Evolutionary conservation across 2,329 filamentous ascomycete genomes (phyloP).

Genomic region (Sphaerulina populicola): DNA sequence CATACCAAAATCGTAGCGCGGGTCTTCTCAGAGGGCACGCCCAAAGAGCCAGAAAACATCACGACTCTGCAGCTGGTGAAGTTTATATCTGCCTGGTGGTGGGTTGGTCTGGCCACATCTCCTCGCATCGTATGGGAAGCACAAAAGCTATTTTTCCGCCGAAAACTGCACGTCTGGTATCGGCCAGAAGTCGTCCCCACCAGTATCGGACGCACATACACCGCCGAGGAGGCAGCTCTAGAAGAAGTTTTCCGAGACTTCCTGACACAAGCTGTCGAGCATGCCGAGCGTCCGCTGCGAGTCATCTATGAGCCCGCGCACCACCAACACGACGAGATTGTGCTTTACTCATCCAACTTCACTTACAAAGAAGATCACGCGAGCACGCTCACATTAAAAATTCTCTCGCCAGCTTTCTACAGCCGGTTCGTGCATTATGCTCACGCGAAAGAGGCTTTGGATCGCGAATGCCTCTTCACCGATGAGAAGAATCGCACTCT

Average conservation of each 20-base stretch:
- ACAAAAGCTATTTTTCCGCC: constrained; percentile 47
- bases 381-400: constrained; percentile 46
- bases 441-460: constrained; percentile 54
- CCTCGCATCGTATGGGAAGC: constrained; percentile 59
- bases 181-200: constrained; percentile 53
- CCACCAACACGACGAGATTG: constrained; percentile 22
- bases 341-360: constrained; percentile 29
- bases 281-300: constrained; percentile 39
- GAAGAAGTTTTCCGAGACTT: constrained; percentile 37
- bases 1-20: constrained; percentile 55
- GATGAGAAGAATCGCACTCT: constrained; percentile 52
- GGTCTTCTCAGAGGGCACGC: constrained; percentile 47
- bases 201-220: constrained; percentile 49
- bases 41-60: constrained; percentile 46
- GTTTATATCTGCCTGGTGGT: constrained; percentile 49
- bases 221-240: constrained; percentile 41
- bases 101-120: constrained; percentile 58
- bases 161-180: constrained; percentile 56
- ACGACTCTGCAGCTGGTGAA: constrained; percentile 25
- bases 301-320: constrained; percentile 50
- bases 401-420: constrained; percentile 61
- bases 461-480: constrained; percentile 47
- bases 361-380: constrained; percentile 35
- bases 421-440: constrained; percentile 56
- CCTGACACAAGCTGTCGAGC: constrained; percentile 42